Evolutionary conservation across 768 basidiomycete species (phyloP).

Genomic region (Leccinum incarnatum): DNA sequence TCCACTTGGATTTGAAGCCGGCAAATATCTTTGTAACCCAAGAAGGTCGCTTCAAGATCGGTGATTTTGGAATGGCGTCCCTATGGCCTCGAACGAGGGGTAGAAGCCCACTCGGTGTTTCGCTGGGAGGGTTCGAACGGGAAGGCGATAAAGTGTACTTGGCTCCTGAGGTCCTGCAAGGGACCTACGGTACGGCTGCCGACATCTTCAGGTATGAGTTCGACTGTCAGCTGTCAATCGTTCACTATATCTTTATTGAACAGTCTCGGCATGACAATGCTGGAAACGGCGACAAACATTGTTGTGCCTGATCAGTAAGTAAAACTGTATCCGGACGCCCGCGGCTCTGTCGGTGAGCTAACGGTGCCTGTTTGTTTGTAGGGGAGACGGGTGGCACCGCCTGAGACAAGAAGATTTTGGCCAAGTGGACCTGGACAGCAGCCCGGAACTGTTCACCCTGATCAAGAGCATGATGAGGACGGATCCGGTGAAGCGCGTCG

Average conservation of each 20-base stretch:
- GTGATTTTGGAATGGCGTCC: slow-evolving; percentile 99
- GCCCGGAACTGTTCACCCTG: slow-evolving; percentile 62
- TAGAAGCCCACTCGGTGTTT: slow-evolving; percentile 36
- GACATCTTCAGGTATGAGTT: slow-evolving; percentile 92
- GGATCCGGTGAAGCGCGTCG: slow-evolving; percentile 58
- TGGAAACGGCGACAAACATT: slow-evolving; percentile 95
- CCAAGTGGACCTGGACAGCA: slow-evolving; percentile 70
- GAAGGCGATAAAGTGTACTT: slow-evolving; percentile 98
- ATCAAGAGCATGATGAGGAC: slow-evolving; percentile 78
- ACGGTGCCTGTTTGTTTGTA: slow-evolving; percentile 35
- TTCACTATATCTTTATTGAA: slow-evolving; percentile 18
- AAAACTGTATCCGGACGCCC: slow-evolving; percentile 2
- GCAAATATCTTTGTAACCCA: slow-evolving; percentile 92
- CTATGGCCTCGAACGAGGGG: slow-evolving; percentile 68
- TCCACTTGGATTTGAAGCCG: slow-evolving; percentile 97
- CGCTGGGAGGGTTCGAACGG: slow-evolving; percentile 69
- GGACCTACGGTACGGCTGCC: slow-evolving; percentile 87
- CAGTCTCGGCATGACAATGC: slow-evolving; percentile 93
- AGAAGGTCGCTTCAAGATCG: slow-evolving; percentile 90
- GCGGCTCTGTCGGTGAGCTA: slow-evolving; percentile 8
- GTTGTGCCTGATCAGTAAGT: slow-evolving; percentile 95
- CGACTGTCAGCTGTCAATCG: not conserved
- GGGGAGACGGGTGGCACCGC: slow-evolving; percentile 93
- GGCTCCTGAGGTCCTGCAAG: slow-evolving; percentile 93
- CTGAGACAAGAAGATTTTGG: slow-evolving; percentile 89